These are phyloP conservation scores for Globisporangium mamillatum DNA, from an alignment of 352 stramenopile genomes.

Conservation along the genomic window DNA sequence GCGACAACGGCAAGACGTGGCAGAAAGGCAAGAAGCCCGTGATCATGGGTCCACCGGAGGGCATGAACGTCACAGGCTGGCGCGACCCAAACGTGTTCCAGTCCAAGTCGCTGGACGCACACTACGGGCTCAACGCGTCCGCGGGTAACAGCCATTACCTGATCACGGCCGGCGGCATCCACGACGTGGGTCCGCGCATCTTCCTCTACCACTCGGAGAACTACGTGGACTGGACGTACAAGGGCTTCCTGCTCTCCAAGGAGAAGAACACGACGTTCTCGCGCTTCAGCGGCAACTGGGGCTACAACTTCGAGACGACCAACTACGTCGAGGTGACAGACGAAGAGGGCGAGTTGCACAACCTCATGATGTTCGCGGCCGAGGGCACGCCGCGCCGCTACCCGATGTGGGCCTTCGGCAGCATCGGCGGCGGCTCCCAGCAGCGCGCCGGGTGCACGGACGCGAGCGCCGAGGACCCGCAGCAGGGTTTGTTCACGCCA, in stretches of 20 bases:
- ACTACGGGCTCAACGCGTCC: slow-evolving; percentile 24
- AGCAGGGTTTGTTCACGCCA: slow-evolving; percentile 43
- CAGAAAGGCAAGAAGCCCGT: slow-evolving; percentile 48
- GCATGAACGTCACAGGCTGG: slow-evolving; percentile 63
- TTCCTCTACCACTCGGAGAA: slow-evolving; percentile 64
- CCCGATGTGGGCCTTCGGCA: slow-evolving; percentile 60
- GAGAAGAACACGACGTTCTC: slow-evolving; percentile 69
- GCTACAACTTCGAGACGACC: slow-evolving; percentile 67
- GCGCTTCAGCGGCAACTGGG: slow-evolving; percentile 50
- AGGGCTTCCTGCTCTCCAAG: slow-evolving; percentile 52
- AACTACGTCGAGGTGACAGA: slow-evolving; percentile 61
- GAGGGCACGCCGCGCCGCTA: slow-evolving; percentile 48
- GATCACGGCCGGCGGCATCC: slow-evolving; percentile 50
- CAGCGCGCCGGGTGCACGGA: slow-evolving; percentile 11
- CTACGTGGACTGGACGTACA: slow-evolving; percentile 66
- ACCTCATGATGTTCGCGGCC: slow-evolving; percentile 64
- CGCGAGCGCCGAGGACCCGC: slow-evolving; percentile 13
- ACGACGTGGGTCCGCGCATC: slow-evolving; percentile 48
- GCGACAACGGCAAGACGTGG: slow-evolving; percentile 55
- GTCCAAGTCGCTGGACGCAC: slow-evolving; percentile 44
- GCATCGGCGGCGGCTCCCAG: slow-evolving; percentile 17
- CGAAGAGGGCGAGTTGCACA: slow-evolving; percentile 53
- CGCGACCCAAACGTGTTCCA: slow-evolving; percentile 63
- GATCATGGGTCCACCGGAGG: slow-evolving; percentile 43
- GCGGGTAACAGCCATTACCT: slow-evolving; percentile 50